Evolutionary conservation across 257 asterid species (phyloP), one percentile per base, ranked within the genome.

Genomic region (Anisodus acutangulus): DNA sequence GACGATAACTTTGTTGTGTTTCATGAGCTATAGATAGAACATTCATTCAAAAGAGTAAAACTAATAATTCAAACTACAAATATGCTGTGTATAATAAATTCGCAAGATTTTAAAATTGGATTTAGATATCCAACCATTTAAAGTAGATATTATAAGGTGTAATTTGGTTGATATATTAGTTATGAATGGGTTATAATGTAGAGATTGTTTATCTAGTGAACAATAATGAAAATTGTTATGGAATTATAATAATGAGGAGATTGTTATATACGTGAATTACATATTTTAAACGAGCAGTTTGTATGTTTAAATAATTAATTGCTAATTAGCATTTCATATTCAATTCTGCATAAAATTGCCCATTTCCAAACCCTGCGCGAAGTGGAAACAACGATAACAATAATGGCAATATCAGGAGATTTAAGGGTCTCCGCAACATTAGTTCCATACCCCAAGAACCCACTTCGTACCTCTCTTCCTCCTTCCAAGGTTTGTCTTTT

Each of bases 381-480:
- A n/a, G 22, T 17, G 26, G 45, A 79, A 10, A 80, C 49, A 31
- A 31, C 35, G 1, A 31, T 31, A 31, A 70, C 78, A 5, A 8
- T 6, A 37, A 22, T 9, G 98, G 92, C 97, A 66, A 87, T 93
- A 47, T 86, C 93, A 4, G 97, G 97, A 83, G 97, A 91, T 92
- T 90, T 92, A 63, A 88, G 97, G 89, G 91, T 95, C 86, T 93
- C 95, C 26, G 97, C 97, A 19, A 88, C 97, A 76, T 53, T 92
- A 78, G 88, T 84, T 78, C 91, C 94, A 9, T 88, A 89, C 91
- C 92, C 90, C 19, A 90, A 86, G 88, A 93, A 91, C 84, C 90
- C 91, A 12, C 87, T 85, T 72, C 92, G 95, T 53, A 83, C 86
- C 81, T 82, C 93, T 45, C 84, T 89, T 9, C 88, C 91, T 60